Percentiles rank a stretch among this genome's conserved stretches.
phyloP scores from a whole-genome alignment of 768 basidiomycete genomes.

The Termitomyces titanicus region DNA sequence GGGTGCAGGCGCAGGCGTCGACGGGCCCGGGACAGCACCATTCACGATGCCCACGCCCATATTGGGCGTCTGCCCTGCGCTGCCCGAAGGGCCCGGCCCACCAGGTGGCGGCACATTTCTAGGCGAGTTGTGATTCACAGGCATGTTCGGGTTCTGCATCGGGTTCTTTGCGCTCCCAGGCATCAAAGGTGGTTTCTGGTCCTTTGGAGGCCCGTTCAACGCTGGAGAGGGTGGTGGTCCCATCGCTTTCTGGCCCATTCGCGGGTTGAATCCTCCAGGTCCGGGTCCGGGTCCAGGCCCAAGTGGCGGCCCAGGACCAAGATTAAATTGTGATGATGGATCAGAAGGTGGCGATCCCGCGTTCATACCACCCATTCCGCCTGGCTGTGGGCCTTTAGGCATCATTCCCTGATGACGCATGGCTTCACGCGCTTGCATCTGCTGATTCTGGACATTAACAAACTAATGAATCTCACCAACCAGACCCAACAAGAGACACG shows the following conservation, averaged over 20 bases:
- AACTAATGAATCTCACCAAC: neutral
- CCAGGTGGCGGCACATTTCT: slow-evolving; percentile 26
- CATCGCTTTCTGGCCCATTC: slow-evolving; percentile 37
- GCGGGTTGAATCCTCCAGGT: slow-evolving; percentile 13
- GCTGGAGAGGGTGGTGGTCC: slow-evolving; percentile 54
- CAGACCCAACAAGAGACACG: neutral
- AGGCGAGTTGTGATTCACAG: slow-evolving; percentile 34
- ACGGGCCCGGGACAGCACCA: slow-evolving; percentile 26
- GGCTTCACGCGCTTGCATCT: slow-evolving; percentile 13
- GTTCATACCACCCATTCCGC: slow-evolving; percentile 25
- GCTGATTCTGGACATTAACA: slow-evolving; percentile 16
- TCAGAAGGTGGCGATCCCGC: slow-evolving; percentile 43
- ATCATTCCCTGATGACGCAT: slow-evolving; percentile 28
- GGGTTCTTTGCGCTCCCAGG: slow-evolving; percentile 22
- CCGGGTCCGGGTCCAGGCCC: slow-evolving; percentile 16
- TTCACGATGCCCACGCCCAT: slow-evolving; percentile 8
- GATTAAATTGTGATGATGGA: slow-evolving; percentile 38
- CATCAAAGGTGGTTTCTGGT: slow-evolving; percentile 15
- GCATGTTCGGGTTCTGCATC: slow-evolving; percentile 25
- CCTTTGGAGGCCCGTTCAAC: slow-evolving; percentile 27
- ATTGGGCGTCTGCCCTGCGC: slow-evolving; percentile 19
- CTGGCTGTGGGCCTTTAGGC: slow-evolving; percentile 33
- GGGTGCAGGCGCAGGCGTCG: slow-evolving; percentile 23
- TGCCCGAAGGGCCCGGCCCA: neutral
- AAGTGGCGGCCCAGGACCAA: slow-evolving; percentile 24